These are phyloP conservation scores for Claviceps cyperi DNA, from an alignment of 2,329 filamentous ascomycete species.

Conservation along the genomic window DNA sequence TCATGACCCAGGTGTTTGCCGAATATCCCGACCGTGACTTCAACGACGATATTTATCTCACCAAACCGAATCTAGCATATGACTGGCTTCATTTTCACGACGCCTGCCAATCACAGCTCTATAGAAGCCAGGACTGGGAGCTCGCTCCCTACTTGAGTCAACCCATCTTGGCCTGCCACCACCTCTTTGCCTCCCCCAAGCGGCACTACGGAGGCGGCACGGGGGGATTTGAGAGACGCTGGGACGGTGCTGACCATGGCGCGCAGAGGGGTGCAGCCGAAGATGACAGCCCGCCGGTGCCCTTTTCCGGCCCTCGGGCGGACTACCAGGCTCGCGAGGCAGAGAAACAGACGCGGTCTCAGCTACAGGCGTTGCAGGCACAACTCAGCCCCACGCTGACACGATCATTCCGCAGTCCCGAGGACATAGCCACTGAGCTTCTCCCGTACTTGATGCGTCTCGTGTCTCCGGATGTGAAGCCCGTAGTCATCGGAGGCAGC, in stretches of 20 bases:
- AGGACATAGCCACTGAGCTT: conserved; percentile 67
- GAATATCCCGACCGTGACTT: conserved; percentile 77
- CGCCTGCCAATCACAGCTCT: conserved; percentile 61
- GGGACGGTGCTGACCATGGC: conserved; percentile 22
- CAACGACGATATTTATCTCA: conserved; percentile 83
- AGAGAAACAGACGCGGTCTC: conserved; percentile 60
- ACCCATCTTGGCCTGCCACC: conserved; percentile 77
- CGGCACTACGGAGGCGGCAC: conserved; percentile 27
- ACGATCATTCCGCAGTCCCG: conserved; percentile 64
- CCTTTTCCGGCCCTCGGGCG: conserved; percentile 71
- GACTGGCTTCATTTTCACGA: conserved; percentile 97
- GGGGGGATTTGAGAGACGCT: conserved; percentile 27
- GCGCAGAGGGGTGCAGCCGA: conserved; percentile 16
- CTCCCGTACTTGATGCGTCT: conserved; percentile 75
- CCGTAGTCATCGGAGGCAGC: conserved; percentile 64
- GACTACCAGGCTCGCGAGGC: conserved; percentile 72
- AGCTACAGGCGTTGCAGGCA: conserved; percentile 59
- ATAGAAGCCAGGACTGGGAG: conserved; percentile 84
- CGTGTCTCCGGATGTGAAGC: conserved; percentile 79
- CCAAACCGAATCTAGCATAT: conserved; percentile 75
- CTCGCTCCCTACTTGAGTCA: conserved; percentile 75
- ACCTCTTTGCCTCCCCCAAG: conserved; percentile 68
- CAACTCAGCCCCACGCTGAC: conserved; percentile 57
- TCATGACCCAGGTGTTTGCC: conserved; percentile 71
- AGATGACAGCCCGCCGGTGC: conserved; percentile 42